phyloP scores from a whole-genome alignment of 2,329 filamentous ascomycete genomes.

The Stromatinia cepivora region DNA sequence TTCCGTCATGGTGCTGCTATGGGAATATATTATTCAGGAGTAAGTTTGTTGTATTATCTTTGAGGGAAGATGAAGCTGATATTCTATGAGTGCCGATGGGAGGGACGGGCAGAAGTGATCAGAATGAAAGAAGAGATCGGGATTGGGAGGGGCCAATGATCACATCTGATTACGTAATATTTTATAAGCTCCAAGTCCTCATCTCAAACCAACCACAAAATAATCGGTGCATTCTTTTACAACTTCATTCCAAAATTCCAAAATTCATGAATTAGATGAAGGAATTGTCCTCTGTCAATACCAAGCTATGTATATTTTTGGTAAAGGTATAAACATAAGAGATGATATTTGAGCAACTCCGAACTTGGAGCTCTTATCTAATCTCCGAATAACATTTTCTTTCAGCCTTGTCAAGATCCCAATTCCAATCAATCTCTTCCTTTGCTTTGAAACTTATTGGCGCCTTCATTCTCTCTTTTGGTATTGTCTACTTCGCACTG shows the following conservation, averaged over 20 bases:
- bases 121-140: constrained; percentile 1
- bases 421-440: neutral
- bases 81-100: constrained; percentile 1
- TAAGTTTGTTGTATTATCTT: neutral
- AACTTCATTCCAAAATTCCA: neutral
- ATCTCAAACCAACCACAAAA: neutral
- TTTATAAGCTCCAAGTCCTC: neutral
- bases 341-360: neutral
- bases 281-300: neutral
- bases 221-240: neutral
- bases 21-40: too few species aligned
- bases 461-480: neutral
- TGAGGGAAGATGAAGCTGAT: neutral
- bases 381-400: neutral
- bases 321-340: neutral
- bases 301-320: neutral
- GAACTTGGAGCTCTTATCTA: constrained; percentile 11
- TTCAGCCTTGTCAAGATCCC: neutral
- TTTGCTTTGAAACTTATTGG: neutral
- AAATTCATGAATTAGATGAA: neutral
- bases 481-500: neutral
- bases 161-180: constrained; percentile 3
- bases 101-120: neutral
- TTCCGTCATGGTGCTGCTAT: constrained; percentile 5
- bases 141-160: constrained; percentile 5